Base-by-base conservation (phyloP, 305 asterid genomes). In the Fraxinus angustifolia region DNA sequence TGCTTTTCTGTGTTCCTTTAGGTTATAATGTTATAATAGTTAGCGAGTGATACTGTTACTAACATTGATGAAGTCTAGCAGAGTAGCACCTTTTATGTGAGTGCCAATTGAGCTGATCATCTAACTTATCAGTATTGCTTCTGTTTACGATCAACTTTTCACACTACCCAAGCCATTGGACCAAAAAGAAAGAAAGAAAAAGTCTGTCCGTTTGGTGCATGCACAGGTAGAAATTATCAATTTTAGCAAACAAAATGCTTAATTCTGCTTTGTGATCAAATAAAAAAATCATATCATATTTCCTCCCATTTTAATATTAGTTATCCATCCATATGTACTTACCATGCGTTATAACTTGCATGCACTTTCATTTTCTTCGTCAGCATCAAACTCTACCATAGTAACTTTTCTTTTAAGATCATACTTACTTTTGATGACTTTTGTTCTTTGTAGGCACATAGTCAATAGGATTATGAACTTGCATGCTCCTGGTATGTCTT, bases 401-500 rank as follows among this genome's bases (percentile, higher is more conserved):
- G 23, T 42, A 8, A 8, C 30, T 16, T 14, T 45, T 4, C 16
- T 17, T 45, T 34, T 26, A 45, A 14, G 17, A 45, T 45, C 56
- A 45, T 45, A 45, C 56, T 45, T 45, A 45, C 56, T 45, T 45
- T 45, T 3, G 56, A 45, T 14, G 56, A 40, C 14, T 75, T 80
- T 12, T 70, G 14, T 83, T 26, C 58, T 65, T 86, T 74, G 86
- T 86, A 95, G 99, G 98, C 98, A 95, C 86, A 87, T 86, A 48
- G 89, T 91, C 81, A 95, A 95, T 86, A 89, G 99, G 87, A 95
- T 95, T 74, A 85, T 95, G 97, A 95, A 95, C 90, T 83, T 95
- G 82, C 97, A 93, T 72, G 94, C 98, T 84, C 92, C 97, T 80
- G 98, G 98, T 93, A 86, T 79, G 86, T 33, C 21, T 77, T 58